A percentile compares a stretch with the other conserved stretches of the same genome.
Evolutionary conservation across 1,284 basidiomycete species (phyloP).

Genomic region (Sutorius eximius): DNA sequence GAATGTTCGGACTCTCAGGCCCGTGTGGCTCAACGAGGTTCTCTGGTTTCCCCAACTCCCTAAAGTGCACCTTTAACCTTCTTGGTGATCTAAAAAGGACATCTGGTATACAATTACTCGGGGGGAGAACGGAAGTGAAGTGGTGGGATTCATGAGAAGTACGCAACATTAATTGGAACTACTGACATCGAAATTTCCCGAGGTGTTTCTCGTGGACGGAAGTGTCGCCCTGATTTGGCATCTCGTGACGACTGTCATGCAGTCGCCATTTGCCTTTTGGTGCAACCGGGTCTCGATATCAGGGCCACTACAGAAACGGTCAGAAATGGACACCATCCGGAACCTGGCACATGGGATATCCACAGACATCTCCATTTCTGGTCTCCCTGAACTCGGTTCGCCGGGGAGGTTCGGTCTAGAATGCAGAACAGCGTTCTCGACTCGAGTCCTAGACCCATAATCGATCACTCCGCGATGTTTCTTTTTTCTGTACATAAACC

Average conservation of each 20-base stretch:
- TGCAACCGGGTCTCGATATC: neutral
- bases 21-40: neutral
- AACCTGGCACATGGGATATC: neutral
- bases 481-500: neutral
- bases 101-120: neutral
- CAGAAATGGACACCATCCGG: neutral
- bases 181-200: neutral
- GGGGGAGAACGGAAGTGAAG: slow-evolving; percentile 1
- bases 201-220: neutral
- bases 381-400: neutral
- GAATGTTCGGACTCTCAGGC: neutral
- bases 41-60: neutral
- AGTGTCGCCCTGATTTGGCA: neutral
- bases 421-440: neutral
- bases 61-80: neutral
- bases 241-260: neutral
- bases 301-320: neutral
- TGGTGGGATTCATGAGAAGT: slow-evolving; percentile 9
- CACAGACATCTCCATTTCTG: neutral
- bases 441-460: neutral
- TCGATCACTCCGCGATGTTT: slow-evolving; percentile 4
- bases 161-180: neutral
- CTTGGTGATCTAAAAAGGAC: neutral
- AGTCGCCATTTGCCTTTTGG: neutral
- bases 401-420: neutral